Evolutionary conservation across 139 green algal genomes (phyloP).

Genomic region (Chlorella sp.): DNA sequence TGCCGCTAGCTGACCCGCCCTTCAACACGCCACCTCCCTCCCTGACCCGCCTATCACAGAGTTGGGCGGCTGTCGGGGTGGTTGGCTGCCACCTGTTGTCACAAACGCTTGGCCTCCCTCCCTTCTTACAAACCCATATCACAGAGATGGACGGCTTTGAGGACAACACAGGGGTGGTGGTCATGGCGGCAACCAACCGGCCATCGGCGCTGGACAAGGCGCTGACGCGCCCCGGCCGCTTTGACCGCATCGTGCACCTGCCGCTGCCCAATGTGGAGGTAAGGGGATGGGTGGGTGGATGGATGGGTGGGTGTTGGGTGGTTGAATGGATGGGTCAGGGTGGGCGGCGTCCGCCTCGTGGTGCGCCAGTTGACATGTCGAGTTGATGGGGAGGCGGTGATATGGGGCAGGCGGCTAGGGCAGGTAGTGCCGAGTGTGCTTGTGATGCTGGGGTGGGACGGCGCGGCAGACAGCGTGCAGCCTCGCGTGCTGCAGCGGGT

Average conservation of each 20-base stretch:
- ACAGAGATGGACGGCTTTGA: constrained; percentile 98
- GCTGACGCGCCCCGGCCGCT: constrained; percentile 90
- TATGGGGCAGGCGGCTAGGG: too few relatives aligned
- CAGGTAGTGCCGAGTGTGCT: too few relatives aligned
- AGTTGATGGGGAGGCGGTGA: too few relatives aligned
- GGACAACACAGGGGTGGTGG: constrained; percentile 92
- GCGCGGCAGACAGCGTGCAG: too few relatives aligned
- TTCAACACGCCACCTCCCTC: too few relatives aligned
- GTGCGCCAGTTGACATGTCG: too few relatives aligned
- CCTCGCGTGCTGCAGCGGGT: too few relatives aligned
- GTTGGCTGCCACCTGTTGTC: background rate
- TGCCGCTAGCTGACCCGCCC: background rate
- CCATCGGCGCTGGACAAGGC: constrained; percentile 91
- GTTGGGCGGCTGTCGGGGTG: too few relatives aligned
- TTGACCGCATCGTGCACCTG: constrained; percentile 96
- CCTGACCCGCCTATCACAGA: too few relatives aligned
- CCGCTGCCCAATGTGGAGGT: constrained; percentile 82
- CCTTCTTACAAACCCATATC: too few relatives aligned
- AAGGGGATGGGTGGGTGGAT: background rate
- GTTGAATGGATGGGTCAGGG: background rate
- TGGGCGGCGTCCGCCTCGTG: too few relatives aligned
- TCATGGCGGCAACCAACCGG: constrained; percentile 98
- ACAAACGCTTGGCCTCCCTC: background rate
- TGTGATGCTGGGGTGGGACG: too few relatives aligned
- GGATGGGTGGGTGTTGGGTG: background rate